Percentiles rank a stretch among this genome's conserved stretches.
Evolutionary conservation across 805 yeast species (phyloP).

Genomic region (Metschnikowia baotianmanensis): DNA sequence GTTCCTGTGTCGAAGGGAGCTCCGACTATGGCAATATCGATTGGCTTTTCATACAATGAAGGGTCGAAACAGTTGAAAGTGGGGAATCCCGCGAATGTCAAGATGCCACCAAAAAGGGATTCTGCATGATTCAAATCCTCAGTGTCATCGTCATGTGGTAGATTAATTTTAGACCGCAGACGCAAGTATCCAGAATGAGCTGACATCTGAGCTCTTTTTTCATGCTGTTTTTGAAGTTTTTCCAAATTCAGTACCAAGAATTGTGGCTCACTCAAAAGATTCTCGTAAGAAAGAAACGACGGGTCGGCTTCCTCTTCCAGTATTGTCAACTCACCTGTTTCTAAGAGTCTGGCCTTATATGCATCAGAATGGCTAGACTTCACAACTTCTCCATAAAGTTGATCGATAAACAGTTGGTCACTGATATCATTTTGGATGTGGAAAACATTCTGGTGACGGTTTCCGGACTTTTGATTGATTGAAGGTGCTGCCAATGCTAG

Average conservation of each 20-base stretch:
- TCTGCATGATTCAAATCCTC: conserved; percentile 21
- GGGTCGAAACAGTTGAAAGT: conserved; percentile 48
- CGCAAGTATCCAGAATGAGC: conserved; percentile 18
- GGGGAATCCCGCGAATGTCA: conserved; percentile 52
- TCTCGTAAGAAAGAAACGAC: background rate
- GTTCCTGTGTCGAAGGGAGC: conserved; percentile 61
- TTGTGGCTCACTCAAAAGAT: conserved; percentile 2
- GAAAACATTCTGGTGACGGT: background rate
- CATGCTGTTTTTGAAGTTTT: conserved; percentile 3
- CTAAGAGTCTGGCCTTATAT: conserved; percentile 6
- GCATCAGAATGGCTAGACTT: conserved; percentile 6
- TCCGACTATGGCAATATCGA: conserved; percentile 56
- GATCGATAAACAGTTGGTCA: conserved; percentile 15
- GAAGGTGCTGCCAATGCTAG: background rate
- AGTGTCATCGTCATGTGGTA: conserved; percentile 38
- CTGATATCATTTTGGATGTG: background rate
- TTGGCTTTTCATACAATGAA: conserved; percentile 13
- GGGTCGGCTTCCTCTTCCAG: background rate
- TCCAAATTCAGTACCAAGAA: conserved; percentile 4
- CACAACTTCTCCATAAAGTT: conserved; percentile 17
- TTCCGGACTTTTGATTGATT: background rate
- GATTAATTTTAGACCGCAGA: conserved; percentile 21
- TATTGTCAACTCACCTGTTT: background rate
- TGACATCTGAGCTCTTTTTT: conserved; percentile 3
- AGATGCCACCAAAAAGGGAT: conserved; percentile 47